Percentiles rank a stretch among this genome's conserved stretches.
Evolutionary conservation across 1,284 basidiomycete species (phyloP).

Genomic region (Rhodotorula sp.): DNA sequence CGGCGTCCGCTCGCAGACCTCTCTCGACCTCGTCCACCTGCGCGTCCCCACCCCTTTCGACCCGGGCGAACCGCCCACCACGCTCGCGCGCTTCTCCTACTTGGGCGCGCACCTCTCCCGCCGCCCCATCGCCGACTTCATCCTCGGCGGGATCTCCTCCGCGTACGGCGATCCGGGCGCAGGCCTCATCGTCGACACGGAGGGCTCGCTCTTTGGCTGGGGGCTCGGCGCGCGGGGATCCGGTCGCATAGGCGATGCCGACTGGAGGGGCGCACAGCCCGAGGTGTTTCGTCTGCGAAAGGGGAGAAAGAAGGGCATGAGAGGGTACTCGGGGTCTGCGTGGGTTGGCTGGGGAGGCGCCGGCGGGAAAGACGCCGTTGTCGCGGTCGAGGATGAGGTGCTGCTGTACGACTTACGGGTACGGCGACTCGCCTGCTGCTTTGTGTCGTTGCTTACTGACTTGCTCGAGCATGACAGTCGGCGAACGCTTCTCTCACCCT

Average conservation of each 20-base stretch:
- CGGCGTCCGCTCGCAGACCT: slow-evolving; percentile 22
- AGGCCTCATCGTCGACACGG: slow-evolving; percentile 27
- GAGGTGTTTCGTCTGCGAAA: slow-evolving; percentile 28
- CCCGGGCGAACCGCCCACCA: background rate
- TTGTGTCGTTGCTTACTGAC: background rate
- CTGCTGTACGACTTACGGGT: slow-evolving; percentile 33
- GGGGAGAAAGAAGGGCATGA: slow-evolving; percentile 9
- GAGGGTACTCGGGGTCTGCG: slow-evolving; percentile 17
- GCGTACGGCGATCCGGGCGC: slow-evolving; percentile 4
- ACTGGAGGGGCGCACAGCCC: background rate
- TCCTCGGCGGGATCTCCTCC: background rate
- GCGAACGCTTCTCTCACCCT: background rate
- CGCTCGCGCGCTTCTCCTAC: slow-evolving; percentile 12
- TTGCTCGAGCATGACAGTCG: background rate
- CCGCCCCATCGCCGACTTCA: slow-evolving; percentile 29
- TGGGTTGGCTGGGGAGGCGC: slow-evolving; percentile 18
- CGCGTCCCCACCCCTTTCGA: background rate
- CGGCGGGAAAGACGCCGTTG: slow-evolving; percentile 28
- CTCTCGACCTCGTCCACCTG: slow-evolving; percentile 19
- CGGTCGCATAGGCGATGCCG: background rate
- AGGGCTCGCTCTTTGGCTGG: slow-evolving; percentile 29
- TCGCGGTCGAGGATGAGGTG: slow-evolving; percentile 35
- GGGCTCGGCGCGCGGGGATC: slow-evolving; percentile 10
- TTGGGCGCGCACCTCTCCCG: background rate
- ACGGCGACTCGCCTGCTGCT: background rate